Evolutionary conservation across 139 green algal species (phyloP).

Genomic region (Micromonas commoda): DNA sequence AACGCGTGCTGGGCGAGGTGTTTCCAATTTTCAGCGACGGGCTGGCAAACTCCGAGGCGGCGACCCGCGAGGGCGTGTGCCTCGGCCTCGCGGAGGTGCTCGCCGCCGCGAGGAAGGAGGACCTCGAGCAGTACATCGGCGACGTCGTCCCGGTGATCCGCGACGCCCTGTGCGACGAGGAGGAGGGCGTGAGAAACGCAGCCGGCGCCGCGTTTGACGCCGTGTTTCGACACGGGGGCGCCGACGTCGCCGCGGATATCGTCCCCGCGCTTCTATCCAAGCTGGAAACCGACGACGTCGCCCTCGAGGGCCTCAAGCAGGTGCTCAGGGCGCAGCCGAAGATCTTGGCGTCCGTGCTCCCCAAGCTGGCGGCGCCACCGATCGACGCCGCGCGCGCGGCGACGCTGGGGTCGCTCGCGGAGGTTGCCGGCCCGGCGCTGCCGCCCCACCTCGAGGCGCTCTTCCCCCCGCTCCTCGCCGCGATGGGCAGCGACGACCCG

Average conservation of each 20-base stretch:
- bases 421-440: constrained; percentile 56
- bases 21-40: constrained; percentile 81
- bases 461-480: constrained; percentile 61
- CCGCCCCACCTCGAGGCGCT: constrained; percentile 57
- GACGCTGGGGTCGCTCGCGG: constrained; percentile 6
- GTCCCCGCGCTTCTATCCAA: constrained; percentile 1
- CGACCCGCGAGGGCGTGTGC: constrained; percentile 45
- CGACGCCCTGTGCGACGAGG: constrained; percentile 65
- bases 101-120: constrained; percentile 61
- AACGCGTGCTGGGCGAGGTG: constrained; percentile 79
- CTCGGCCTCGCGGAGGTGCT: constrained; percentile 66
- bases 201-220: constrained; percentile 25
- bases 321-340: constrained; percentile 36
- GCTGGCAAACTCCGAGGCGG: constrained; percentile 39
- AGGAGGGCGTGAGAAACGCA: not conserved
- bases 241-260: not conserved
- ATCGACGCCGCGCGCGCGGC: constrained; percentile 10
- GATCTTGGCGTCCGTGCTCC: constrained; percentile 41
- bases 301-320: constrained; percentile 43
- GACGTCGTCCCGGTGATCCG: constrained; percentile 77
- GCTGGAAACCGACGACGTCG: constrained; percentile 4
- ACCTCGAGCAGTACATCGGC: constrained; percentile 75
- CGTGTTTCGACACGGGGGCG: not conserved
- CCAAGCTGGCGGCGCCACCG: constrained; percentile 36
- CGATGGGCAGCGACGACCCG: constrained; percentile 12